These are phyloP conservation scores for Coprinopsis strossmayeri DNA, from an alignment of 768 basidiomycete species.

Conservation along the genomic window DNA sequence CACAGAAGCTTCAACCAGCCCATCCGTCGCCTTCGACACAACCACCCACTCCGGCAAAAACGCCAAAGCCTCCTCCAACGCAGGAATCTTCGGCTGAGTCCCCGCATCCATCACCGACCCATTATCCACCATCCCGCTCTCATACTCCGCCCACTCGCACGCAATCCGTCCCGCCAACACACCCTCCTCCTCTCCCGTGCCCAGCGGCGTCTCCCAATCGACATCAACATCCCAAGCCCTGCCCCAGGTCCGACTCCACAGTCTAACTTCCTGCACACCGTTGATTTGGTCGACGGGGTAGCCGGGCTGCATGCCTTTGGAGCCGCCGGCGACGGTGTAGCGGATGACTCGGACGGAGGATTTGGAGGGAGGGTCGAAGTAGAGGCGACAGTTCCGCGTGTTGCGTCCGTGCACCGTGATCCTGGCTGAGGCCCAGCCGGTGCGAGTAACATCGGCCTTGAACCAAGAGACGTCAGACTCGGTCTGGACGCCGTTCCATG, in stretches of 20 bases:
- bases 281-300: constrained; percentile 25
- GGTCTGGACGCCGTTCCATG: neutral
- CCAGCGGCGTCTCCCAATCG: constrained; percentile 31
- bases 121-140: constrained; percentile 46
- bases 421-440: constrained; percentile 36
- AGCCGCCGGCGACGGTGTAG: constrained; percentile 33
- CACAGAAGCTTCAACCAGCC: constrained; percentile 51
- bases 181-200: constrained; percentile 13
- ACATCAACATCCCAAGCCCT: constrained; percentile 47
- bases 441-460: constrained; percentile 31
- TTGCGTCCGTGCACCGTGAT: constrained; percentile 49
- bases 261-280: constrained; percentile 31
- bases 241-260: constrained; percentile 61
- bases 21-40: constrained; percentile 49
- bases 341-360: constrained; percentile 25
- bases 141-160: constrained; percentile 67
- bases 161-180: constrained; percentile 38
- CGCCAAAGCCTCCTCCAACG: constrained; percentile 56
- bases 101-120: constrained; percentile 17
- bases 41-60: constrained; percentile 66
- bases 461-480: constrained; percentile 31
- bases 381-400: constrained; percentile 57
- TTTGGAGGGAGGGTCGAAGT: constrained; percentile 35
- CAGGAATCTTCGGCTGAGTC: constrained; percentile 51
- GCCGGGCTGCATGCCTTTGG: constrained; percentile 32